Conservation (phyloP, 2,329 filamentous ascomycete species). For the Fusarium nanum region DNA sequence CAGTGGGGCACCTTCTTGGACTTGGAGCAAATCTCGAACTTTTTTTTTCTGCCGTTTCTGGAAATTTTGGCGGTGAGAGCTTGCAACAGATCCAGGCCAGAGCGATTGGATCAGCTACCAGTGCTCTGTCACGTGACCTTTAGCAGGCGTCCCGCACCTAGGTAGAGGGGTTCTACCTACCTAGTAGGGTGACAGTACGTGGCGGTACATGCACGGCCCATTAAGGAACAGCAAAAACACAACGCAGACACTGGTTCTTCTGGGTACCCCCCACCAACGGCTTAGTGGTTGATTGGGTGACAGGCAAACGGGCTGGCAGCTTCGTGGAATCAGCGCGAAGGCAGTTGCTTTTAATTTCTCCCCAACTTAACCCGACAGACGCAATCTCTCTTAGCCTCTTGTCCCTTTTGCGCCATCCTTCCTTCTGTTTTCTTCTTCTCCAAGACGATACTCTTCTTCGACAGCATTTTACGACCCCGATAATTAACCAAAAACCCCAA, state of each 20-base stretch:
- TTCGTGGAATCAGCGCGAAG: constrained; percentile 45
- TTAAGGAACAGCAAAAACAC: constrained; percentile 21
- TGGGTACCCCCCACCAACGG: constrained; percentile 44
- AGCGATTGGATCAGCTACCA: background rate
- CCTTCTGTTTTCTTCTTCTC: constrained; percentile 4
- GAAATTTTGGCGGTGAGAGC: constrained; percentile 51
- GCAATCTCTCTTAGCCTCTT: constrained; percentile 39
- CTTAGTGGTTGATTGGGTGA: constrained; percentile 49
- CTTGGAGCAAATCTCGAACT: constrained; percentile 38
- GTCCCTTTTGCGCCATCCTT: constrained; percentile 20
- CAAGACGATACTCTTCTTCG: constrained; percentile 12
- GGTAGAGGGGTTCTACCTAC: constrained; percentile 28
- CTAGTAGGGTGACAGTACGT: constrained; percentile 28
- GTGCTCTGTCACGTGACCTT: constrained; percentile 37
- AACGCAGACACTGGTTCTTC: constrained; percentile 27
- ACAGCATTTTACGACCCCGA: constrained; percentile 19
- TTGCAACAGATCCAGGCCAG: background rate
- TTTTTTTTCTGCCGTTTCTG: constrained; percentile 50
- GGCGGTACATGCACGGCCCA: constrained; percentile 20
- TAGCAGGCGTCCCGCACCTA: too few species aligned
- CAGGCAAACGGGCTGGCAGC: constrained; percentile 38
- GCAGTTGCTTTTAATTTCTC: constrained; percentile 48
- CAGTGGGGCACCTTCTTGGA: constrained; percentile 33
- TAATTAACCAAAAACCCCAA: constrained; percentile 25
- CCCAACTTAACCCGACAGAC: constrained; percentile 39